These are phyloP conservation scores for Vanrija pseudolonga DNA, from an alignment of 1,284 basidiomycete species.

Conservation along the genomic window DNA sequence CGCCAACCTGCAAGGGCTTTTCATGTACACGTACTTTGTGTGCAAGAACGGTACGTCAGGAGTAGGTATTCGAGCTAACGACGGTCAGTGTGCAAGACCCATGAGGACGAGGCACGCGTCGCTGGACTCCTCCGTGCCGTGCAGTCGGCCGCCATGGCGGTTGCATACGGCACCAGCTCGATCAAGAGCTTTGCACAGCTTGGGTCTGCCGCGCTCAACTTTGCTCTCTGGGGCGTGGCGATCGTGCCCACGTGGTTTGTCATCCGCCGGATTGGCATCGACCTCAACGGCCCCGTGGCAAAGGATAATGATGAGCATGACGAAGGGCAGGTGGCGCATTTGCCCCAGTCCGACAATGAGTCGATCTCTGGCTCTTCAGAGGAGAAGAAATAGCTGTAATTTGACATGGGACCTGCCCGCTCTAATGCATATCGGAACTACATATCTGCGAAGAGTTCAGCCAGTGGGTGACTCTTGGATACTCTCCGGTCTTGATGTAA, in stretches of 20 bases:
- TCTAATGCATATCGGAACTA: too few species aligned
- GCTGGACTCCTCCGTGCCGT: constrained; percentile 5
- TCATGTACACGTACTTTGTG: constrained; percentile 8
- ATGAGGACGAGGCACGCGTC: not conserved
- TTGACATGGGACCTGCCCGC: too few species aligned
- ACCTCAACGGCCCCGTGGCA: not conserved
- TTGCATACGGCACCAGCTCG: constrained; percentile 3
- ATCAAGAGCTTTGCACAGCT: not conserved
- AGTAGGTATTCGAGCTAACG: not conserved
- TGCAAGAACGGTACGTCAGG: constrained; percentile 4
- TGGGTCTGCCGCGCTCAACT: constrained; percentile 6
- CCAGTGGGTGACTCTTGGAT: too few species aligned
- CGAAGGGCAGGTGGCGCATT: too few species aligned
- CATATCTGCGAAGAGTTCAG: too few species aligned
- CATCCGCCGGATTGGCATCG: constrained; percentile 4
- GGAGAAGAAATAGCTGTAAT: too few species aligned
- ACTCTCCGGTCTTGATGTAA: too few species aligned
- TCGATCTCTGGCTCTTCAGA: too few species aligned
- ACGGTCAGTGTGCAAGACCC: too few species aligned
- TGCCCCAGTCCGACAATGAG: too few species aligned
- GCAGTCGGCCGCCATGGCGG: constrained; percentile 1
- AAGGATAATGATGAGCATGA: too few species aligned
- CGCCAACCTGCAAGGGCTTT: constrained; percentile 3
- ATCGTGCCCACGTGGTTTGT: constrained; percentile 5
- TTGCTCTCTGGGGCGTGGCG: constrained; percentile 5